Base-by-base conservation (phyloP, 169 alveolate genomes). In the Cardiosporidium cionae region DNA sequence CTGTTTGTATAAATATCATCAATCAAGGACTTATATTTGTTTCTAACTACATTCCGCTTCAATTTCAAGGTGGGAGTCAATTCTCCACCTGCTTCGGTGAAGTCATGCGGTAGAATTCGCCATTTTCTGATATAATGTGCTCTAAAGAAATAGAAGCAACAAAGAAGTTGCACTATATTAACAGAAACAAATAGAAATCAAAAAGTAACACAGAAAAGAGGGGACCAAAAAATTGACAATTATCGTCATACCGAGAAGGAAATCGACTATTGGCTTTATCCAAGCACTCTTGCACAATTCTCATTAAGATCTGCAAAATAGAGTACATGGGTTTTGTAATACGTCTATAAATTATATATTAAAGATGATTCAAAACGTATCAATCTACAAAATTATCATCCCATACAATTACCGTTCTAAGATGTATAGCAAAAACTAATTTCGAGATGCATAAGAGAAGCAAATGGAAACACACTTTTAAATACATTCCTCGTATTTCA, bases 41-140 rank as follows among this genome's bases (percentile, higher is more conserved):
- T 35, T 2, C 69, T 76, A 22, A 86, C 90, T 5, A 86, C 79
- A 37, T 78, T 78, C 68, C 95, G 82, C 70, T 87, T 86, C 29
- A 90, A 70, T 72, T 90, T 90, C 64, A 86, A 25, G 33, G 95
- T 90, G 28, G 93, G 90, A 32, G 95, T 90, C 37, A 90, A 68
- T 58, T 90, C 93, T 22, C 95, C 95, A 6, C 84, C 86, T 22
- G 78, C 84, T 28, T 81, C 53, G 4, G 88, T 68, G 69, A 90
- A 90, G 70, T 90, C 95, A 3, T 70, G 66, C 29, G 78, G 82
- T 23, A 90, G 31, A 22, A 87, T 33, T 3, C 76, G 77, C 81
- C 80, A 90, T 52, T 85, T 86, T 70, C 81, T 72, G 32, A 90
- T 72, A 0, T 72, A 68, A 71, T 90, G 82, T 6, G 95, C 95